Evolutionary conservation across 345 rosid genomes (phyloP).

Genomic region (Eucalyptus sp.): DNA sequence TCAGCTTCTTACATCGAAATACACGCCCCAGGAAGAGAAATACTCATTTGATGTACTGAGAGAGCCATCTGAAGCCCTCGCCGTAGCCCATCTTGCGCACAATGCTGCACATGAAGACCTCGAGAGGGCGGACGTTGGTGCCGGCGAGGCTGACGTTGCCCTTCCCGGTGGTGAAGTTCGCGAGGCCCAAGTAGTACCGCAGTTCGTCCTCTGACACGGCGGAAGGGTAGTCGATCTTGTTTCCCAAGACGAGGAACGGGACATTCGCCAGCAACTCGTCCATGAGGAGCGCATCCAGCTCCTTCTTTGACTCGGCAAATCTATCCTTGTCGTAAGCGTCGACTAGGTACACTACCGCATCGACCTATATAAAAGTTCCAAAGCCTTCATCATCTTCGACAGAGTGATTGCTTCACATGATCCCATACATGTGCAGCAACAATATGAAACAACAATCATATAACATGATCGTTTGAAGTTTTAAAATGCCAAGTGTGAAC

Average conservation of each 20-base stretch:
- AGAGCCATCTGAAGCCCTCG: constrained; percentile 20
- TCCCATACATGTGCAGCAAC: background rate
- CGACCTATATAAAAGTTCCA: background rate
- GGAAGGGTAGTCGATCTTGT: constrained; percentile 20
- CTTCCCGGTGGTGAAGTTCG: constrained; percentile 20
- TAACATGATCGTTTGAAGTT: background rate
- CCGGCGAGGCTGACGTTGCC: constrained; percentile 6
- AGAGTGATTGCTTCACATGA: background rate
- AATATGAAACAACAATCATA: background rate
- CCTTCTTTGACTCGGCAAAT: constrained; percentile 17
- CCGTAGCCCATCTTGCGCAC: constrained; percentile 31
- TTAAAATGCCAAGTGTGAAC: background rate
- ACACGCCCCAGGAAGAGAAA: background rate
- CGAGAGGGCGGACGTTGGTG: constrained; percentile 14
- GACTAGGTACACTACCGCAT: constrained; percentile 19
- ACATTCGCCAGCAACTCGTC: constrained; percentile 12
- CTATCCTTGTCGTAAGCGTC: constrained; percentile 24
- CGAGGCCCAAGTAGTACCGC: constrained; percentile 12
- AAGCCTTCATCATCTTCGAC: background rate
- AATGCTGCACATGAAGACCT: constrained; percentile 29
- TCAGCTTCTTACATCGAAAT: background rate
- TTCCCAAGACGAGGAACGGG: constrained; percentile 21
- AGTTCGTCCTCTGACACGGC: constrained; percentile 22
- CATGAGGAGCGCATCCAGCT: constrained; percentile 22
- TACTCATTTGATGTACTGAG: constrained; percentile 12